These are phyloP conservation scores for Globisporangium abappressorium DNA, from an alignment of 352 stramenopile genomes.

Conservation along the genomic window DNA sequence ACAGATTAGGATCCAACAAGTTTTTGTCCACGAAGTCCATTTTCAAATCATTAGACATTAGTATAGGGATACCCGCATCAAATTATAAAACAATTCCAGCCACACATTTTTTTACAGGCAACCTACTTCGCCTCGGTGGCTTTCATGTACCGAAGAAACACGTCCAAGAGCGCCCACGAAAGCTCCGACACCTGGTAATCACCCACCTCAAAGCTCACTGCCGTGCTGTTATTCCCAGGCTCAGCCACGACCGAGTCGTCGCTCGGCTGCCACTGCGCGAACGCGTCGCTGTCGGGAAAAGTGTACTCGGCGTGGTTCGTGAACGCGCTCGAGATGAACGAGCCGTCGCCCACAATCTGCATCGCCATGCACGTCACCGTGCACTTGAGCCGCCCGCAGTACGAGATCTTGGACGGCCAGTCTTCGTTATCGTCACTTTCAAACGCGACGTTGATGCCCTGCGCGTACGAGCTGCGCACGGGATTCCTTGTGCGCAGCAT, in stretches of 20 bases:
- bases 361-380: slow-evolving; percentile 55
- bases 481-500: slow-evolving; percentile 48
- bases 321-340: slow-evolving; percentile 45
- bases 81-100: background rate
- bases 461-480: slow-evolving; percentile 28
- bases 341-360: slow-evolving; percentile 35
- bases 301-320: slow-evolving; percentile 41
- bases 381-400: slow-evolving; percentile 52
- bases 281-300: slow-evolving; percentile 36
- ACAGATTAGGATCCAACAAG: background rate
- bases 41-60: background rate
- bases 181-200: slow-evolving; percentile 15
- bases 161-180: slow-evolving; percentile 17
- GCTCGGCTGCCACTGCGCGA: slow-evolving; percentile 33
- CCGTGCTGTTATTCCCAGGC: background rate
- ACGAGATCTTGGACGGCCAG: slow-evolving; percentile 43
- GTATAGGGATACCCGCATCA: background rate
- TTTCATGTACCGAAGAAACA: slow-evolving; percentile 20
- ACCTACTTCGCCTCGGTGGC: background rate
- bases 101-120: background rate
- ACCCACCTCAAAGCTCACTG: background rate
- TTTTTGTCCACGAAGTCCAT: background rate
- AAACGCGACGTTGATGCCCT: slow-evolving; percentile 44
- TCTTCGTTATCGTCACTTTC: slow-evolving; percentile 5
- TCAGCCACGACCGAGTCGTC: background rate